Conservation (phyloP, 1,284 basidiomycete species). For the Marasmius sp. region DNA sequence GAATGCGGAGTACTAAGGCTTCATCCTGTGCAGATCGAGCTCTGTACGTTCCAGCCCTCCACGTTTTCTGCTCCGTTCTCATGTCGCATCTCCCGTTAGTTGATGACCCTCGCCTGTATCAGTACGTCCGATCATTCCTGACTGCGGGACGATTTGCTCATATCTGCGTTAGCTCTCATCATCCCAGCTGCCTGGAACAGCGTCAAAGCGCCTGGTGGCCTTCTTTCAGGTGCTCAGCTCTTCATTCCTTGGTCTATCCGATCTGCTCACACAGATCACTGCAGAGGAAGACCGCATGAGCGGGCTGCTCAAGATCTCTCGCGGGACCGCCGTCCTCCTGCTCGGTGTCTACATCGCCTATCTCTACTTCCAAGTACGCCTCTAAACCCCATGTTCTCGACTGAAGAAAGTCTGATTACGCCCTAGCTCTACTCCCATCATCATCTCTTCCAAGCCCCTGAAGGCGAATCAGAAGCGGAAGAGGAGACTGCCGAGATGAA, state of each 20-base stretch:
- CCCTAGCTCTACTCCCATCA: slow-evolving; percentile 36
- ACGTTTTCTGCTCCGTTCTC: slow-evolving; percentile 4
- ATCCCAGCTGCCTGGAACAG: slow-evolving; percentile 88
- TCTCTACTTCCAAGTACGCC: slow-evolving; percentile 69
- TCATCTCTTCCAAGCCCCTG: slow-evolving; percentile 30
- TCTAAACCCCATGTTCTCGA: not conserved
- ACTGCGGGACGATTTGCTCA: slow-evolving; percentile 8
- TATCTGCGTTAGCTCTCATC: slow-evolving; percentile 60
- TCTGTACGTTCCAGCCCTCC: slow-evolving; percentile 48
- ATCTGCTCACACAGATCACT: slow-evolving; percentile 3
- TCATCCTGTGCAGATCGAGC: slow-evolving; percentile 43
- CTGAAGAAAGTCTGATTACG: not conserved
- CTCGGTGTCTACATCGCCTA: slow-evolving; percentile 83
- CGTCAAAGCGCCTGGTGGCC: slow-evolving; percentile 28
- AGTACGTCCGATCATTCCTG: slow-evolving; percentile 47
- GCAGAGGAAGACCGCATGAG: slow-evolving; percentile 30
- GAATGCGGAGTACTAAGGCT: not conserved
- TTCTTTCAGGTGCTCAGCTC: not conserved
- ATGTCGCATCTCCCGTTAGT: slow-evolving; percentile 32
- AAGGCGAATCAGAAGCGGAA: slow-evolving; percentile 29
- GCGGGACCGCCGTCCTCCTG: slow-evolving; percentile 83
- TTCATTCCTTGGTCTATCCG: not conserved
- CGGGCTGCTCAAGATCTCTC: slow-evolving; percentile 77
- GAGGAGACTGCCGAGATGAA: slow-evolving; percentile 66
- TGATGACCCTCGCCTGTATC: slow-evolving; percentile 89